Percentiles rank a stretch among this genome's conserved stretches.
These are phyloP conservation scores for Jamesozyma spencerorum DNA, from an alignment of 805 yeast genomes.

Conservation along the genomic window DNA sequence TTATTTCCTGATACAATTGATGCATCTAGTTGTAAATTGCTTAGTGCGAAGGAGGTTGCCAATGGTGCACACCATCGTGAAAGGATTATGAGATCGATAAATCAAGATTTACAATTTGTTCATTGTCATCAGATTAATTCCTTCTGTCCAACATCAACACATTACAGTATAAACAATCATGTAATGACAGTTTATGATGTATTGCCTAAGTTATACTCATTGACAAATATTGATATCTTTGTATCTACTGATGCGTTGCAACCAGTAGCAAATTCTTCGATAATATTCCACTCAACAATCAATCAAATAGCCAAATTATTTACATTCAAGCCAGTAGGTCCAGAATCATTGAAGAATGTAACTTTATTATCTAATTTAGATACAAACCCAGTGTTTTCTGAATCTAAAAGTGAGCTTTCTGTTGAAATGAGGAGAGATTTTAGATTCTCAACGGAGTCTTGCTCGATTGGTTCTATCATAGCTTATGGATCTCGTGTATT, in stretches of 20 bases:
- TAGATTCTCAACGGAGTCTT: slow-evolving; percentile 37
- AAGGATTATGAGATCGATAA: slow-evolving; percentile 32
- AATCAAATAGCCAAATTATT: slow-evolving; percentile 34
- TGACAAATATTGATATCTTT: slow-evolving; percentile 8
- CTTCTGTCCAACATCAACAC: slow-evolving; percentile 3
- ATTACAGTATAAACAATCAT: background rate
- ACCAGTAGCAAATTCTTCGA: slow-evolving; percentile 3
- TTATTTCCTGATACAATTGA: slow-evolving; percentile 39
- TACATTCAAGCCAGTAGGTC: slow-evolving; percentile 38
- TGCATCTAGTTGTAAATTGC: slow-evolving; percentile 40
- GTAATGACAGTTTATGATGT: slow-evolving; percentile 5
- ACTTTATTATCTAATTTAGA: slow-evolving; percentile 4
- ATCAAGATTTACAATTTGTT: slow-evolving; percentile 21
- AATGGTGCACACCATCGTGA: slow-evolving; percentile 29
- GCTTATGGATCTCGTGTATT: slow-evolving; percentile 40
- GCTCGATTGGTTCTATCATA: slow-evolving; percentile 48
- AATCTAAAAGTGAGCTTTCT: slow-evolving; percentile 18
- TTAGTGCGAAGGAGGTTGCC: slow-evolving; percentile 23
- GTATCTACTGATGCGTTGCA: background rate
- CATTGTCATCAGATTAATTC: slow-evolving; percentile 28
- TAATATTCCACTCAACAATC: slow-evolving; percentile 31
- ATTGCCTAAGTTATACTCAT: slow-evolving; percentile 3
- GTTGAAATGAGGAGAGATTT: slow-evolving; percentile 24
- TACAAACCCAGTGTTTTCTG: slow-evolving; percentile 10
- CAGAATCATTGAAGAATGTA: slow-evolving; percentile 13